Conservation (phyloP, 495 filamentous ascomycete species). For the Hyphodiscus hymeniophilus region DNA sequence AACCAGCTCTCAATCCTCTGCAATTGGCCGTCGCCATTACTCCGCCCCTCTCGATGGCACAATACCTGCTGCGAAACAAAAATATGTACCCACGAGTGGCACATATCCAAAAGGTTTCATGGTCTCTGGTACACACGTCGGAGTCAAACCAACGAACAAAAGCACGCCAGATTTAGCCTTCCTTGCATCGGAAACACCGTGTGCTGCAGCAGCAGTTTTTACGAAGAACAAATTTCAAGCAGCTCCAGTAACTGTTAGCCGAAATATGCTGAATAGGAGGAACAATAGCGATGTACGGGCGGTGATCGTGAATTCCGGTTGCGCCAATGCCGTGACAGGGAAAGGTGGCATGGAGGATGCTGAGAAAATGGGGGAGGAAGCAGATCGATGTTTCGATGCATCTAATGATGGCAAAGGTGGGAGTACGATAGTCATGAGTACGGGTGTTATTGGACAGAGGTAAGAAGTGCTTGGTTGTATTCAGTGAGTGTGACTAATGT, state of each 20-base stretch:
- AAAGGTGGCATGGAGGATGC: constrained; percentile 89
- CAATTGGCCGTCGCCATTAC: constrained; percentile 30
- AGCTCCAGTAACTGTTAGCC: constrained; percentile 81
- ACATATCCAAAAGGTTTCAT: constrained; percentile 86
- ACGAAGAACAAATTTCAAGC: constrained; percentile 98
- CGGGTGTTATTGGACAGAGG: constrained; percentile 95
- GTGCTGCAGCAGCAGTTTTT: constrained; percentile 89
- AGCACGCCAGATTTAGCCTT: constrained; percentile 84
- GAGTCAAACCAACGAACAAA: constrained; percentile 88
- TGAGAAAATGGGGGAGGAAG: constrained; percentile 65
- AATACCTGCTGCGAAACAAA: constrained; percentile 67
- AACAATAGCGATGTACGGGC: constrained; percentile 64
- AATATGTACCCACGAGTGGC: constrained; percentile 79
- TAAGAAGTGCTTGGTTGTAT: constrained; percentile 22
- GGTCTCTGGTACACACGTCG: constrained; percentile 81
- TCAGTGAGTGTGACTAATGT: neutral
- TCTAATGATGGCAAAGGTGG: constrained; percentile 48
- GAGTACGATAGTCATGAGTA: constrained; percentile 90
- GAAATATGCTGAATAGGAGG: constrained; percentile 55
- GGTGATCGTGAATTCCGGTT: constrained; percentile 91
- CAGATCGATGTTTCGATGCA: constrained; percentile 54
- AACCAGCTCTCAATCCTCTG: constrained; percentile 2
- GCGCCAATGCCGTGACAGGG: constrained; percentile 95
- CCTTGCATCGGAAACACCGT: constrained; percentile 78
- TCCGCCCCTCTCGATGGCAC: constrained; percentile 52